Percentiles rank a stretch among this genome's conserved stretches.
Evolutionary conservation across 495 filamentous ascomycete genomes (phyloP).

Genomic region (Talaromyces stipitatus): DNA sequence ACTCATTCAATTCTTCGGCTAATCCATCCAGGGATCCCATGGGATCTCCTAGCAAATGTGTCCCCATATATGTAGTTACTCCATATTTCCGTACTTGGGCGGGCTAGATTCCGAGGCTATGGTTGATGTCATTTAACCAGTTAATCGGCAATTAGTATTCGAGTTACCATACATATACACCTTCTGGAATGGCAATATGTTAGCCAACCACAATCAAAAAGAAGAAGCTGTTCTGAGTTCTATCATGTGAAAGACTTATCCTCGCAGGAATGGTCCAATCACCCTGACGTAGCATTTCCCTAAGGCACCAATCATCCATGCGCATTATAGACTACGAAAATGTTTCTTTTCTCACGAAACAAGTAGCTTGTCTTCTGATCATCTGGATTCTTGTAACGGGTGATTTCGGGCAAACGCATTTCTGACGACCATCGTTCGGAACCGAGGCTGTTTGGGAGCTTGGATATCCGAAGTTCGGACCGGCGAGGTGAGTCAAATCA

Average conservation of each 20-base stretch:
- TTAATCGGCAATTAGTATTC: neutral
- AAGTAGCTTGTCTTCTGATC: neutral
- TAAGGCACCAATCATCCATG: neutral
- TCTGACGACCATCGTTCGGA: neutral
- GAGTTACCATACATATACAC: neutral
- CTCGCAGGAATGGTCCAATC: neutral
- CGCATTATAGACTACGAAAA: neutral
- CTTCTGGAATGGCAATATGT: neutral
- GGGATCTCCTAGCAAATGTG: neutral
- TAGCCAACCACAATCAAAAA: neutral
- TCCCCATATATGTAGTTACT: neutral
- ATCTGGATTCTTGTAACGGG: neutral
- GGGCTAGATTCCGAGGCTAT: neutral
- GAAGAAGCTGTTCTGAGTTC: neutral
- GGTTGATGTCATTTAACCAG: neutral
- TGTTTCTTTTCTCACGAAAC: too few species aligned
- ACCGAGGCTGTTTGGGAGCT: slow-evolving; percentile 4
- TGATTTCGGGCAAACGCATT: neutral
- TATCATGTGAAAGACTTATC: slow-evolving; percentile 1
- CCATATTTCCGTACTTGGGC: neutral
- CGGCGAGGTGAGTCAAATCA: neutral
- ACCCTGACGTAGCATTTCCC: neutral
- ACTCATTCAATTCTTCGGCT: neutral
- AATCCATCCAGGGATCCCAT: neutral
- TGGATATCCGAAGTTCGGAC: neutral